Evolutionary conservation across 805 yeast genomes (phyloP).

Genomic region (Wickerhamiella alocasiicola): DNA sequence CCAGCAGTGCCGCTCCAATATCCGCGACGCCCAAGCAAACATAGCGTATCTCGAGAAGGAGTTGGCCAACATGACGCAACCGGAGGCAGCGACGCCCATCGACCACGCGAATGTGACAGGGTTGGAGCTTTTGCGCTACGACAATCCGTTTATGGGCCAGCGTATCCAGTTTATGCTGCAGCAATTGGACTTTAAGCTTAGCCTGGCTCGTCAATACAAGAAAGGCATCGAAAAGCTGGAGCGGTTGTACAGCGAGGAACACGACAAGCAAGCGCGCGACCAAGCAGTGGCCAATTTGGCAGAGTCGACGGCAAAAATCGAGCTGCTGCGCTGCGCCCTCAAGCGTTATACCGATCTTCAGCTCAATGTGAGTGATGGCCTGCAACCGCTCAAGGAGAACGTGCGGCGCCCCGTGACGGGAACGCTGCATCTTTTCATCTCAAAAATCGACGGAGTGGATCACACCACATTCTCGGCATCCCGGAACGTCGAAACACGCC

Average conservation of each 20-base stretch:
- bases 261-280: slow-evolving; percentile 71
- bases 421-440: slow-evolving; percentile 54
- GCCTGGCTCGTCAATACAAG: slow-evolving; percentile 86
- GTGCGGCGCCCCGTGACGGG: slow-evolving; percentile 82
- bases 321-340: slow-evolving; percentile 66
- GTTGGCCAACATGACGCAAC: slow-evolving; percentile 35
- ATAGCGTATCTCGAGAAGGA: slow-evolving; percentile 78
- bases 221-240: slow-evolving; percentile 86
- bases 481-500: slow-evolving; percentile 66
- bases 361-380: slow-evolving; percentile 42
- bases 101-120: slow-evolving; percentile 21
- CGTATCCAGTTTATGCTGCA: slow-evolving; percentile 92
- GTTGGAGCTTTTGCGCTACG: slow-evolving; percentile 72
- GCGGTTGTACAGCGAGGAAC: slow-evolving; percentile 76
- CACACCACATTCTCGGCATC: slow-evolving; percentile 79
- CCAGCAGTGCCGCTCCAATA: slow-evolving; percentile 79
- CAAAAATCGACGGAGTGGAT: slow-evolving; percentile 77
- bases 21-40: slow-evolving; percentile 83
- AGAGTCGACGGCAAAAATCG: slow-evolving; percentile 78
- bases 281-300: slow-evolving; percentile 81
- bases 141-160: slow-evolving; percentile 89
- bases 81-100: slow-evolving; percentile 8
- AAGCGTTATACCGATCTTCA: slow-evolving; percentile 85
- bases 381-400: slow-evolving; percentile 50
- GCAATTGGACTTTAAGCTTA: slow-evolving; percentile 83